Evolutionary conservation across 805 yeast species (phyloP).

Genomic region (Zygotorulaspora chibaensis): DNA sequence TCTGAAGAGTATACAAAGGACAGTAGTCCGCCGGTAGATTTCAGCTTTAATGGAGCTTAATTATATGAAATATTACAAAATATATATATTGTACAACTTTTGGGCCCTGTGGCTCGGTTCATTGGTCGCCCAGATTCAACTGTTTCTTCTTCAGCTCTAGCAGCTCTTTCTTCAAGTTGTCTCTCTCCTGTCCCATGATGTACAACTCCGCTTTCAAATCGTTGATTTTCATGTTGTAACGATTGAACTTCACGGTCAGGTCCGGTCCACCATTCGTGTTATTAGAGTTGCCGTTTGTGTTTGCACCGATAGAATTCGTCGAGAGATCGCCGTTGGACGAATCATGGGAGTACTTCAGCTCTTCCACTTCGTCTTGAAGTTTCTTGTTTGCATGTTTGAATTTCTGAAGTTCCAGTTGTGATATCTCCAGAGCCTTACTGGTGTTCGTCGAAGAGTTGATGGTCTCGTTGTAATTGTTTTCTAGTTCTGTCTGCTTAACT

Average conservation of each 20-base stretch:
- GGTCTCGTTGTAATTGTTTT: constrained; percentile 62
- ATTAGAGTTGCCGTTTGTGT: constrained; percentile 26
- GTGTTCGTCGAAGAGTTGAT: constrained; percentile 69
- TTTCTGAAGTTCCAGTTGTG: constrained; percentile 65
- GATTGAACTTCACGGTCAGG: constrained; percentile 42
- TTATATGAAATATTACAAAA: not conserved
- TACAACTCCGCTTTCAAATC: constrained; percentile 82
- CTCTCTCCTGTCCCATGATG: constrained; percentile 78
- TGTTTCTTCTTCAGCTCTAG: constrained; percentile 56
- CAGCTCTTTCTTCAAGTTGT: constrained; percentile 63
- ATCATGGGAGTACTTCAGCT: constrained; percentile 47
- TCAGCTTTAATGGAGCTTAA: constrained; percentile 1
- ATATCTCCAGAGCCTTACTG: constrained; percentile 64
- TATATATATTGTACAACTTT: not conserved
- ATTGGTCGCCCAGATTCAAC: constrained; percentile 16
- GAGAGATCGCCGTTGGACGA: constrained; percentile 37
- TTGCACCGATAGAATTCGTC: constrained; percentile 15
- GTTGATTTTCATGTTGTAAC: constrained; percentile 68
- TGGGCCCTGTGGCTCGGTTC: not conserved
- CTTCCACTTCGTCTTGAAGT: constrained; percentile 64
- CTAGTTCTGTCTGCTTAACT: constrained; percentile 35
- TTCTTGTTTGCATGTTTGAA: constrained; percentile 53
- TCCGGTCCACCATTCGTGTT: constrained; percentile 14
- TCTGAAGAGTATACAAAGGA: constrained; percentile 1
- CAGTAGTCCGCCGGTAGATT: constrained; percentile 15